Conservation (phyloP, 345 rosid species). For the Barbarea vulgaris region DNA sequence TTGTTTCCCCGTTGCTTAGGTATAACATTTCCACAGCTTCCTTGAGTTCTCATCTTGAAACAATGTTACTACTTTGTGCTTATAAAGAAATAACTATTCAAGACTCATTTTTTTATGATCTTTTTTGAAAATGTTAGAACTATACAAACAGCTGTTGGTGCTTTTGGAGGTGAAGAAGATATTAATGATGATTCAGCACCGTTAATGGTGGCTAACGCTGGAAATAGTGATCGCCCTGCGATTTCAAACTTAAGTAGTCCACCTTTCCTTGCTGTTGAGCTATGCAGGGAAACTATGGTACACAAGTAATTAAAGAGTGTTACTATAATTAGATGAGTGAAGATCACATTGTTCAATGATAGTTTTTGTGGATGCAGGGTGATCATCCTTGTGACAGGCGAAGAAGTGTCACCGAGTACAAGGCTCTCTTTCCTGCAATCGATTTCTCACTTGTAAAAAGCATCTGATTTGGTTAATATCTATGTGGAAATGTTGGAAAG, state of each 20-base stretch:
- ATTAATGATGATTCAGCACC: conserved; percentile 46
- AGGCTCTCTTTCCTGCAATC: conserved; percentile 75
- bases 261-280: conserved; percentile 65
- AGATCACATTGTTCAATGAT: neutral
- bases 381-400: conserved; percentile 88
- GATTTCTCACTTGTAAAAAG: conserved; percentile 71
- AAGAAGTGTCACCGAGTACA: conserved; percentile 67
- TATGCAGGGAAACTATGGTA: conserved; percentile 81
- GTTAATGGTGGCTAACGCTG: conserved; percentile 61
- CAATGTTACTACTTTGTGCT: no score
- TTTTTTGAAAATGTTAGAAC: conserved; percentile 47
- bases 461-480: neutral
- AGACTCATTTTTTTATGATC: no score
- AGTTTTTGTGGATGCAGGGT: conserved; percentile 49
- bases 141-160: conserved; percentile 80
- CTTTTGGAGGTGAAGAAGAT: conserved; percentile 63
- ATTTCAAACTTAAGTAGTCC: conserved; percentile 68
- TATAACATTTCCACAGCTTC: conserved; percentile 12
- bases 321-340: neutral
- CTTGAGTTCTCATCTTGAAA: no score
- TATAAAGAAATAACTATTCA: no score
- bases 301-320: neutral
- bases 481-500: neutral
- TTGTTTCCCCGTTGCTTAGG: conserved; percentile 77
- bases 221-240: conserved; percentile 49